Evolutionary conservation across 108 stramenopile genomes (phyloP), one percentile per base, ranked within the genome.

Genomic region (Skeletonema potamos): DNA sequence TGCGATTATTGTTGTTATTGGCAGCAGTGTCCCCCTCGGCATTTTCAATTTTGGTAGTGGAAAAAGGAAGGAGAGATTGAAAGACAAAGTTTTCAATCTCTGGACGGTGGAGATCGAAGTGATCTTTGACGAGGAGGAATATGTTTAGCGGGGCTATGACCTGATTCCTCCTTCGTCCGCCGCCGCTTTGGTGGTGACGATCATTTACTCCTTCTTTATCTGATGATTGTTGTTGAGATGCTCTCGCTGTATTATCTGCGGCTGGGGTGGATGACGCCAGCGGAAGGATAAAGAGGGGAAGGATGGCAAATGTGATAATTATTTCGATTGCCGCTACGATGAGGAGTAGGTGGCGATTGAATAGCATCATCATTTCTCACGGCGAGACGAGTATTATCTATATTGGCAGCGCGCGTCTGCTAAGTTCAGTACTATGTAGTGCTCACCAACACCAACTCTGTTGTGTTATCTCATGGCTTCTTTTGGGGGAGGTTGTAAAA

Each of bases 81-180:
- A 75, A 75, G 28, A 67, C 74, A 20, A 75, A 51, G 27, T 36
- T 41, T 54, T 75, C 74, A 33, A 75, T 56, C 27, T 56, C 11
- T 0, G 34, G 13, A 6, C 63, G 58, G 15, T 54, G 58, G 1
- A n/a, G 6, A 18, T 75, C 66, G 36, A 75, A 68, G 59, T 61
- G 24, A 58, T 75, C 74, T 32, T 67, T 66, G 60, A 75, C 27
- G 8, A 20, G 54, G 27, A 67, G 57, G 51, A 54, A 75, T 6
- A 30, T 62, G 74, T 75, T 75, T 4, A 75, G 44, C 10, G 73
- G 32, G 11, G 73, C 64, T 22, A 58, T 48, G 17, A 1, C 58
- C 58, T 39, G 20, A 15, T 24, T 62, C 11, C 48, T 39, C 10
- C 70, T 39, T 1, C 13, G 55, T 30, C 2, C 9, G 27, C 2